phyloP scores from a whole-genome alignment of 176 grass and related monocot genomes.

The Cocos nucifera region DNA sequence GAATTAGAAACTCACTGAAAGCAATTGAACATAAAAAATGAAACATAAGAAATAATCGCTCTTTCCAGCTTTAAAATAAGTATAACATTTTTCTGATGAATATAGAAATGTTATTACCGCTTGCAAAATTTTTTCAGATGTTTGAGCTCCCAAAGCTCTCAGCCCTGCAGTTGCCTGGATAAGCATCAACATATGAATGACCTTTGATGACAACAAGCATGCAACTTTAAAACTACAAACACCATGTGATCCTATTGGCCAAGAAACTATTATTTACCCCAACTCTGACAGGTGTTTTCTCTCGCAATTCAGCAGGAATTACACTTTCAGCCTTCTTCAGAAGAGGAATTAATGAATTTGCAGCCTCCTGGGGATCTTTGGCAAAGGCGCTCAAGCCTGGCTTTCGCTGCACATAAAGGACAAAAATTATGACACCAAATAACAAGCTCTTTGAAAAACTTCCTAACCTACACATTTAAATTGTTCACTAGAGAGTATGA shows the following conservation, averaged over 20 bases:
- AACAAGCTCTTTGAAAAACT: too few relatives aligned
- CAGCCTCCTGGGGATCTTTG: conserved; percentile 75
- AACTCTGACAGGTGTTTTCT: conserved; percentile 80
- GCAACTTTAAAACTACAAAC: conserved; percentile 4
- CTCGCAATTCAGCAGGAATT: conserved; percentile 54
- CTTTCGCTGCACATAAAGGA: conserved; percentile 48
- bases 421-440: conserved; percentile 1
- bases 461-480: too few relatives aligned
- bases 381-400: conserved; percentile 73
- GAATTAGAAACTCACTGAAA: too few relatives aligned
- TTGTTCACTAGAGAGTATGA: too few relatives aligned
- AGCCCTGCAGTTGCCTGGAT: conserved; percentile 92
- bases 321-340: conserved; percentile 71
- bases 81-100: background rate
- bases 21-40: too few relatives aligned
- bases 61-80: too few relatives aligned
- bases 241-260: conserved; percentile 3
- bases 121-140: conserved; percentile 89
- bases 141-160: conserved; percentile 73
- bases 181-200: conserved; percentile 20
- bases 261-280: conserved; percentile 53
- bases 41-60: too few relatives aligned
- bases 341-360: conserved; percentile 77
- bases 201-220: conserved; percentile 2
- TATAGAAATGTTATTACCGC: conserved; percentile 48